Base-by-base conservation (phyloP, 164 flowering plant genomes). In the Cinnamomum micranthum region DNA sequence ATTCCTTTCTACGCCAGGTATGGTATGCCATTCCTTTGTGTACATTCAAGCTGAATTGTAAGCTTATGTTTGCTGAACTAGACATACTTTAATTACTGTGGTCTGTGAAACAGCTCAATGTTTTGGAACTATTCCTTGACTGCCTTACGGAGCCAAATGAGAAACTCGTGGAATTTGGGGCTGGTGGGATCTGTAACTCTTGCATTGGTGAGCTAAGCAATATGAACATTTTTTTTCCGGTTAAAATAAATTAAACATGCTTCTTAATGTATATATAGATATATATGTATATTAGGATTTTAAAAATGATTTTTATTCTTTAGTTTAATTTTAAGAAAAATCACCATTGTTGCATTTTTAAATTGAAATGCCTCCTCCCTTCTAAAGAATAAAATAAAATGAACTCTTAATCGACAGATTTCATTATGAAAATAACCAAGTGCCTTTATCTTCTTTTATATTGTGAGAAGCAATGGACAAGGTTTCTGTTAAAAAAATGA, bases 91-190 rank as follows among this genome's bases (percentile, higher is more conserved):
- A 6, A 62, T 60, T 71, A 28, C 5, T 28, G 12, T 23, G 28
- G 47, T 73, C 73, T 27, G 66, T 73, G 63, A 50, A 77, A 69
- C 92, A 93, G 94, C 96, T 93, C 76, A 95, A 95, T 84, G 94
- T 92, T 68, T 74, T 93, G 87, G 98, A 93, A 83, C 94, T 92
- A 71, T 95, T 95, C 80, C 79, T 95, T 12, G 99, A 93, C 86
- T 93, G 99, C 86, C 80, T 92, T 50, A 92, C 98, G 0, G 98
- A 95, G 84, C 93, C 91, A 71, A 91, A 92, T 80, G 99, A 93
- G 84, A 90, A 85, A 82, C 94, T 92, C 52, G 87, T 93, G 35
- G 98, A 93, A 82, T 93, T 93, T 83, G 97, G 93, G 11, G 68
- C 82, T 69, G 97, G 97, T 67, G 98, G 98, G 70, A 84, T 95